phyloP scores from a whole-genome alignment of 352 stramenopile species.

The Pythium utonaiense region DNA sequence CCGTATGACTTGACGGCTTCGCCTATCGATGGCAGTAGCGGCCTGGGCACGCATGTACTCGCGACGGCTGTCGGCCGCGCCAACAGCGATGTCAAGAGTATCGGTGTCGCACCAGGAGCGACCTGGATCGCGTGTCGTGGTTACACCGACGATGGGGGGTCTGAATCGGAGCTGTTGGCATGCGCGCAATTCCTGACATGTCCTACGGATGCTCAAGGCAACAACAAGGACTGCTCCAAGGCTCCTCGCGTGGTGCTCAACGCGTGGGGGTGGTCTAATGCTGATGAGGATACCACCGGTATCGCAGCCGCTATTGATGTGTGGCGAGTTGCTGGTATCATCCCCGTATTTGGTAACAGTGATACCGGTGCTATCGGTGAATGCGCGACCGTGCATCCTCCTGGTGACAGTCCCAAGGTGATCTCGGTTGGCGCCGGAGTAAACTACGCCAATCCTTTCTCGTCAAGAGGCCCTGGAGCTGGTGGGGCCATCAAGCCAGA shows the following conservation, averaged over 20 bases:
- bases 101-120: slow-evolving; percentile 17
- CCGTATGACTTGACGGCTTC: slow-evolving; percentile 14
- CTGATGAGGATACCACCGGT: too few species aligned
- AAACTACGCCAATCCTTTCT: too few species aligned
- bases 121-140: slow-evolving; percentile 12
- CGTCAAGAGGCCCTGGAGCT: too few species aligned
- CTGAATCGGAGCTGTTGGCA: slow-evolving; percentile 16
- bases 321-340: slow-evolving; percentile 25
- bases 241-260: slow-evolving; percentile 24
- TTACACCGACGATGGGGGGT: background rate
- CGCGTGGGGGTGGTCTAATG: too few species aligned
- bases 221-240: slow-evolving; percentile 12
- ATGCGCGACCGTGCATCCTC: too few species aligned
- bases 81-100: too few species aligned
- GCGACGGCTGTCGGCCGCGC: slow-evolving; percentile 16
- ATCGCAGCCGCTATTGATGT: background rate
- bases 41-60: slow-evolving; percentile 24
- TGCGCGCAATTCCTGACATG: slow-evolving; percentile 33
- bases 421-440: too few species aligned
- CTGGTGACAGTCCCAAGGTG: too few species aligned
- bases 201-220: slow-evolving; percentile 16
- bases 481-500: too few species aligned
- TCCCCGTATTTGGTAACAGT: slow-evolving; percentile 12
- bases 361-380: too few species aligned
- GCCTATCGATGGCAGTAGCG: slow-evolving; percentile 24